Conservation (phyloP, 2,329 filamentous ascomycete genomes). For the Beauveria varroae region DNA sequence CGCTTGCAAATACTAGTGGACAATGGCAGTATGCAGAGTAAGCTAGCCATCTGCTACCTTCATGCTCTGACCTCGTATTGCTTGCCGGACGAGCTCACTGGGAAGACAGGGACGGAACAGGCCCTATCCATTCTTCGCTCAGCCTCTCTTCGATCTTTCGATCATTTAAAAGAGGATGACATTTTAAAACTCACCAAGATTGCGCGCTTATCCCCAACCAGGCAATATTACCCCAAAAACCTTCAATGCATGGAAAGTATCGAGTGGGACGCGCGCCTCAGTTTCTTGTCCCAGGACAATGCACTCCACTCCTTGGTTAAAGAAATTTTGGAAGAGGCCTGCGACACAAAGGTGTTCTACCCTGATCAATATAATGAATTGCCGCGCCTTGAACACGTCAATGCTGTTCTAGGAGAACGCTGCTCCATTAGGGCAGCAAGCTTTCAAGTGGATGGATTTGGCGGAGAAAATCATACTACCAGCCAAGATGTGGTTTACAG, state of each 20-base stretch:
- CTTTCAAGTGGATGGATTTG: conserved; percentile 4
- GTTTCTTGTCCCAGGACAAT: not conserved
- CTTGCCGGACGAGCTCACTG: conserved; percentile 40
- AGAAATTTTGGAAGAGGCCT: not conserved
- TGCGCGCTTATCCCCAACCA: not conserved
- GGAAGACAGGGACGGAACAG: conserved; percentile 44
- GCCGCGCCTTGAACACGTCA: not conserved
- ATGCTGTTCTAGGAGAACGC: not conserved
- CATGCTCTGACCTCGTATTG: conserved; percentile 46
- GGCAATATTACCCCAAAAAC: not conserved
- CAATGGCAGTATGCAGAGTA: conserved; percentile 43
- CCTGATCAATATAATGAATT: not conserved
- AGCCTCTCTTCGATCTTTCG: conserved; percentile 37
- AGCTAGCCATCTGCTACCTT: conserved; percentile 40
- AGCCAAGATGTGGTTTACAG: not conserved
- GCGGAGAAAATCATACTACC: not conserved
- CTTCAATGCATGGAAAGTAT: conserved; percentile 1
- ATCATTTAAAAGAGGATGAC: not conserved
- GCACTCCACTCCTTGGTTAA: not conserved
- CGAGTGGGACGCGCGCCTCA: not conserved
- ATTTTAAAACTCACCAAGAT: not conserved
- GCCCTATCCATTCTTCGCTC: conserved; percentile 39
- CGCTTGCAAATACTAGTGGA: conserved; percentile 28
- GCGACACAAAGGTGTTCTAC: not conserved
- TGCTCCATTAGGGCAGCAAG: not conserved